Percentiles rank a stretch among this genome's conserved stretches.
Evolutionary conservation across 164 flowering plant genomes (phyloP).

Genomic region (Vitis rotundifolia): DNA sequence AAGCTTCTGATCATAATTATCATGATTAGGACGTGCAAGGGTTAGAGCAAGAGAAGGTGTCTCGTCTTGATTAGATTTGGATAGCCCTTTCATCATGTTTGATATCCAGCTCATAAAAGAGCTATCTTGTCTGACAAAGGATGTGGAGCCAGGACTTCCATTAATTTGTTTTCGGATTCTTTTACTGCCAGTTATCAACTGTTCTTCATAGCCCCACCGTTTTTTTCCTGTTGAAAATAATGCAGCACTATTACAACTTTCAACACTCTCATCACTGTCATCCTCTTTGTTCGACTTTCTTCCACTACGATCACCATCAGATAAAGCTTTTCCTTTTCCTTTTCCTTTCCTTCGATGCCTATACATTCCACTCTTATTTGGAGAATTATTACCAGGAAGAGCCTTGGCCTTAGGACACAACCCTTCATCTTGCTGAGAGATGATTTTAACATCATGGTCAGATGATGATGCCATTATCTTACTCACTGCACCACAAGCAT

Average conservation of each 20-base stretch:
- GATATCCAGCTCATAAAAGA: constrained; percentile 88
- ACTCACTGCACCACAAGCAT: constrained; percentile 18
- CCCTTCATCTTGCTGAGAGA: constrained; percentile 11
- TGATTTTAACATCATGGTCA: constrained; percentile 17
- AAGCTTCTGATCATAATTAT: constrained; percentile 23
- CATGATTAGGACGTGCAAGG: constrained; percentile 26
- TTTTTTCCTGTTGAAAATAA: constrained; percentile 46
- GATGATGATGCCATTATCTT: constrained; percentile 18
- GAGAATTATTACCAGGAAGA: constrained; percentile 25
- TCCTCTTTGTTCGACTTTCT: constrained; percentile 38
- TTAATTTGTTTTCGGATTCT: constrained; percentile 37
- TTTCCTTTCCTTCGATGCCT: constrained; percentile 36
- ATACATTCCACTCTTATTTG: constrained; percentile 18
- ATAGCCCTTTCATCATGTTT: constrained; percentile 65
- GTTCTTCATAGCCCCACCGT: constrained; percentile 39
- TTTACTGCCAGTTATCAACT: constrained; percentile 40
- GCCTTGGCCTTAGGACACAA: constrained; percentile 11
- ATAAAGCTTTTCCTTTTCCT: constrained; percentile 46
- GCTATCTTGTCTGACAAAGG: constrained; percentile 42
- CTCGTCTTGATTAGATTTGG: constrained; percentile 33
- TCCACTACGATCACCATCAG: constrained; percentile 36
- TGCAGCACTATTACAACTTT: constrained; percentile 68
- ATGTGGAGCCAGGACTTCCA: constrained; percentile 33
- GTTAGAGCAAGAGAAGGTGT: constrained; percentile 35
- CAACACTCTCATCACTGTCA: constrained; percentile 75